phyloP scores from a whole-genome alignment of 306 rosid species.

The Gastrolobium villosum region DNA sequence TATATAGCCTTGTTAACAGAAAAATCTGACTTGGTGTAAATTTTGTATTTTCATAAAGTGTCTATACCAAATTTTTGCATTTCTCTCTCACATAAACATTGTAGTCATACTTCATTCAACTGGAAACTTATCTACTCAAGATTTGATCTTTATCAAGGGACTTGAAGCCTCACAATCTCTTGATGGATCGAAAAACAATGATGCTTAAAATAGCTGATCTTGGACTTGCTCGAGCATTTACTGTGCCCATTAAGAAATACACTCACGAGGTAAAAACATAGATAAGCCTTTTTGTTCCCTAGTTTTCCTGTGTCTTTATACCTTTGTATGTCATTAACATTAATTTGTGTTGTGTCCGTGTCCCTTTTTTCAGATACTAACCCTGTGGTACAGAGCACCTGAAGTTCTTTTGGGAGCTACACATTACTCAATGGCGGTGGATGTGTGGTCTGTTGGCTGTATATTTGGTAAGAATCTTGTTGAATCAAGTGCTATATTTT shows the following conservation, averaged over 20 bases:
- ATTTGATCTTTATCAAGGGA: conserved; percentile 58
- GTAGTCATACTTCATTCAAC: not conserved
- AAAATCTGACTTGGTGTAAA: too few species aligned
- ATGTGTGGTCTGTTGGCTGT: conserved; percentile 97
- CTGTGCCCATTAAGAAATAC: conserved; percentile 91
- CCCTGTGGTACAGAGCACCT: conserved; percentile 98
- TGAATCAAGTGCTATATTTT: conserved; percentile 1
- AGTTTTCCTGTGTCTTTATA: not conserved
- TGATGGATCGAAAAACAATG: conserved; percentile 88
- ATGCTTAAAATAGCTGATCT: conserved; percentile 94
- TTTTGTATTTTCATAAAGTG: too few species aligned
- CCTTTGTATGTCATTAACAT: not conserved
- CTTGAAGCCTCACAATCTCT: conserved; percentile 94
- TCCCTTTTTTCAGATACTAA: conserved; percentile 67
- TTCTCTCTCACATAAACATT: too few species aligned
- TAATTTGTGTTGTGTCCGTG: not conserved
- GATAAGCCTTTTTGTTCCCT: not conserved
- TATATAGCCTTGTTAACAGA: too few species aligned
- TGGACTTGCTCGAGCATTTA: conserved; percentile 92
- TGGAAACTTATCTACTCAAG: not conserved
- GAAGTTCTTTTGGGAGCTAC: conserved; percentile 97
- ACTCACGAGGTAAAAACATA: conserved; percentile 83
- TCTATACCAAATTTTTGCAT: too few species aligned
- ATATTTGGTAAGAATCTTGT: conserved; percentile 72
- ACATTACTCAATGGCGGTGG: conserved; percentile 95